Evolutionary conservation across 352 stramenopile species (phyloP), one percentile per base, ranked within the genome.

Genomic region (Pythium utonaiense): DNA sequence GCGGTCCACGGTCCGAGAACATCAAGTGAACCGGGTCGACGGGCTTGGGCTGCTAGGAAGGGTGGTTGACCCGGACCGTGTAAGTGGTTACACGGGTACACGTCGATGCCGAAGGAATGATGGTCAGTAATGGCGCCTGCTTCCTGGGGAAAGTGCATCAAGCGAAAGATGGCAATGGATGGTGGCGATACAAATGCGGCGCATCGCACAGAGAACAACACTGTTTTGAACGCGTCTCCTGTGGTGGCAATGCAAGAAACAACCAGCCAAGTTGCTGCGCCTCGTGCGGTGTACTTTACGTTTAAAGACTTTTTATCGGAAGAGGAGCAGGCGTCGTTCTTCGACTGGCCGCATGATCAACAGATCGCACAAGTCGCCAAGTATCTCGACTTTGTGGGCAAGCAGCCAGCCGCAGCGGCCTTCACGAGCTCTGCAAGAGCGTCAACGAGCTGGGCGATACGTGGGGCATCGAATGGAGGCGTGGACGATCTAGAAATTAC

Each of bases 351-450:
- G 28, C 79, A 91, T 51, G 49, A 60, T 17, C 57, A 66, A 1
- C 82, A 89, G 57, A 69, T 91, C 19, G 65, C 53, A 19, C 88
- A 85, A 57, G 78, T 91, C 47, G 40, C 69, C 62, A 71, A 74
- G 58, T 91, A 91, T 41, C 65, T 91, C 28, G 71, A 79, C 34
- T 91, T 91, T 44, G 60, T 91, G 24, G 72, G 62, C 25, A 48
- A 72, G 25, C 78, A 89, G 41, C 70, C 75, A 1, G 62, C 71
- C 4, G 62, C 69, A 0, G 69, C 71, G 25, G 66, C 80, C 24
- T 91, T 89, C 57, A 76, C 74, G 36, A 71, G 70, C 27, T 91
- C 81, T 9, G 57, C 67, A 6, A 76, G 81, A 42, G 79, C 77
- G 21, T 86, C 81, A 3, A 66, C 71, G 25, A 86, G 78, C 47